Percentiles rank a stretch among this genome's conserved stretches.
Conservation (phyloP, 2,329 filamentous ascomycete species). For the Aspergillus aculeatinus region DNA sequence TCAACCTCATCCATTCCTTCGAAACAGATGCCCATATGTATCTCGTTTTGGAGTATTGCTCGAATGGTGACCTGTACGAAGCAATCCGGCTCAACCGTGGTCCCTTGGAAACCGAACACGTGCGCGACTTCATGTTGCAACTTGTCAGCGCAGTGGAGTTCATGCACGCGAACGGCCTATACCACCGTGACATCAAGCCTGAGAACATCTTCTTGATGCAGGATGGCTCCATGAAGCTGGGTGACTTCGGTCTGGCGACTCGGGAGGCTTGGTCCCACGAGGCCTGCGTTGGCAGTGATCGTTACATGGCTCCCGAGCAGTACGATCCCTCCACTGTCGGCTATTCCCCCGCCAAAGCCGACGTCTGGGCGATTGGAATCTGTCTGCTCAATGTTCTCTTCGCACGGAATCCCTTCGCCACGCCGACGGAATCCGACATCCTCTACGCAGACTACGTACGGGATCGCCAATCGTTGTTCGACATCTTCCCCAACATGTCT, state of each 20-base stretch:
- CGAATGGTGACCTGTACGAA: slow-evolving; percentile 94
- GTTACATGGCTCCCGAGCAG: slow-evolving; percentile 99
- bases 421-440: slow-evolving; percentile 84
- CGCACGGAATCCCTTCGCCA: slow-evolving; percentile 92
- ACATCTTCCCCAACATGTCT: slow-evolving; percentile 98
- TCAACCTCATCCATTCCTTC: slow-evolving; percentile 87
- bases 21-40: slow-evolving; percentile 89
- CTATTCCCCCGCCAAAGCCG: slow-evolving; percentile 89
- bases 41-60: slow-evolving; percentile 91
- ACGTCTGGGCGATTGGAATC: slow-evolving; percentile 96
- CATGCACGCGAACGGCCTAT: slow-evolving; percentile 87
- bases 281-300: slow-evolving; percentile 91
- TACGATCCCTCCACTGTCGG: slow-evolving; percentile 84
- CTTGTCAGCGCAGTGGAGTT: slow-evolving; percentile 85
- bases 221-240: slow-evolving; percentile 87
- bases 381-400: slow-evolving; percentile 96
- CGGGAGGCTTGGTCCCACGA: slow-evolving; percentile 88
- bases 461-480: slow-evolving; percentile 93
- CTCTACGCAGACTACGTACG: slow-evolving; percentile 90
- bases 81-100: slow-evolving; percentile 87
- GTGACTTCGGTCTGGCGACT: slow-evolving; percentile 92
- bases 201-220: slow-evolving; percentile 97
- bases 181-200: slow-evolving; percentile 97
- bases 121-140: slow-evolving; percentile 95
- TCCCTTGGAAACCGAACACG: slow-evolving; percentile 91